These are phyloP conservation scores for Sorghum bicolor DNA, from an alignment of 176 grass and related monocot species.

Conservation along the genomic window DNA sequence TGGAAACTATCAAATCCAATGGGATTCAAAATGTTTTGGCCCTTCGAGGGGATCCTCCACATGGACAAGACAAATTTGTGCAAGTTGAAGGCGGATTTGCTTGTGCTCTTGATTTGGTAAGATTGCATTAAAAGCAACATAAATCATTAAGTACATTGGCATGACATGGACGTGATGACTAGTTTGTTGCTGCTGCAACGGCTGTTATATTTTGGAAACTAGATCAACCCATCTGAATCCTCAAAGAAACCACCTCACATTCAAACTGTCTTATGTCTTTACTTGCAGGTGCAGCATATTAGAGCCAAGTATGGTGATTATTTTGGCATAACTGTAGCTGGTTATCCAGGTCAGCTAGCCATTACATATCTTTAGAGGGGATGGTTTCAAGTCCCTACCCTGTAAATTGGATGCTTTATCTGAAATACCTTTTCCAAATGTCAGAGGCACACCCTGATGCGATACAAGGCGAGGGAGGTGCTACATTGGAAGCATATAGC, in stretches of 20 bases:
- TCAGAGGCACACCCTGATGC: slow-evolving; percentile 89
- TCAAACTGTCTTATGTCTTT: slow-evolving; percentile 16
- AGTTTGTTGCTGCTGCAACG: neutral
- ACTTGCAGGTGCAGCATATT: slow-evolving; percentile 75
- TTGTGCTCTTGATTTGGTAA: slow-evolving; percentile 89
- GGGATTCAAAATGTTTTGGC: slow-evolving; percentile 97
- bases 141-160: neutral
- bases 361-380: neutral
- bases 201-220: neutral
- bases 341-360: slow-evolving; percentile 69
- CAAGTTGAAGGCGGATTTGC: slow-evolving; percentile 80
- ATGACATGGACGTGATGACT: neutral
- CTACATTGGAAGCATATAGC: slow-evolving; percentile 69
- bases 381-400: neutral
- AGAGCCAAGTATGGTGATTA: slow-evolving; percentile 71
- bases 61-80: slow-evolving; percentile 85
- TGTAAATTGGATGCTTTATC: slow-evolving; percentile 2
- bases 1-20: slow-evolving; percentile 72
- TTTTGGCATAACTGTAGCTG: slow-evolving; percentile 89
- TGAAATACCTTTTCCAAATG: slow-evolving; percentile 15
- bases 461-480: slow-evolving; percentile 63
- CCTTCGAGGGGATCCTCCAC: slow-evolving; percentile 81
- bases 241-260: neutral
- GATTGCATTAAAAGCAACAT: neutral
- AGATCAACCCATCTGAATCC: neutral